Evolutionary conservation across 768 basidiomycete genomes (phyloP).

Genomic region (Russula compacta): DNA sequence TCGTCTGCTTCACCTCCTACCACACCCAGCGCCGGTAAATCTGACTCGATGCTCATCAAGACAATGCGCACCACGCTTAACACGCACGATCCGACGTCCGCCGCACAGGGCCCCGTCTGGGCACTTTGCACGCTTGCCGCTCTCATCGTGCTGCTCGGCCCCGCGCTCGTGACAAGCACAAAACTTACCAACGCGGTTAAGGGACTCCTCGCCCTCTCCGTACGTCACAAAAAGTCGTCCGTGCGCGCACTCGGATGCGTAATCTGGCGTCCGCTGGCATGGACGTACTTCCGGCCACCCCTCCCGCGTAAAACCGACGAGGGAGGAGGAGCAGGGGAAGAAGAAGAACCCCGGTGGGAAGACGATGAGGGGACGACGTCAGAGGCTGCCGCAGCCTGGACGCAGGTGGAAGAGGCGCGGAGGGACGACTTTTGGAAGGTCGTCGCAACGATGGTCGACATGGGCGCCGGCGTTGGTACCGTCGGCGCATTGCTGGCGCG

Average conservation of each 20-base stretch:
- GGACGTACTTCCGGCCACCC: slow-evolving; percentile 57
- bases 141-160: slow-evolving; percentile 57
- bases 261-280: slow-evolving; percentile 56
- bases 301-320: slow-evolving; percentile 23
- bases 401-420: slow-evolving; percentile 15
- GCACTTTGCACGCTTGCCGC: slow-evolving; percentile 56
- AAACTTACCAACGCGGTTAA: slow-evolving; percentile 39
- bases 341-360: slow-evolving; percentile 20
- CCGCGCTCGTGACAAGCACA: slow-evolving; percentile 38
- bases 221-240: slow-evolving; percentile 55
- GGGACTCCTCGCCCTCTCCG: slow-evolving; percentile 42
- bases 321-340: slow-evolving; percentile 23
- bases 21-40: slow-evolving; percentile 13
- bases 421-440: slow-evolving; percentile 38
- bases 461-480: slow-evolving; percentile 48
- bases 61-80: slow-evolving; percentile 57
- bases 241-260: slow-evolving; percentile 53
- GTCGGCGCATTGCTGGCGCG: slow-evolving; percentile 44
- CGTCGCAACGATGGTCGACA: slow-evolving; percentile 44
- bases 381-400: slow-evolving; percentile 16
- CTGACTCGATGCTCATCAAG: slow-evolving; percentile 49
- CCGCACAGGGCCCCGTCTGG: slow-evolving; percentile 75
- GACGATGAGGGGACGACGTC: slow-evolving; percentile 2
- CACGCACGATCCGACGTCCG: slow-evolving; percentile 44
- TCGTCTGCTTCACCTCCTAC: slow-evolving; percentile 28